These are phyloP conservation scores for Leccinum variicolor DNA, from an alignment of 768 basidiomycete genomes.

Conservation along the genomic window DNA sequence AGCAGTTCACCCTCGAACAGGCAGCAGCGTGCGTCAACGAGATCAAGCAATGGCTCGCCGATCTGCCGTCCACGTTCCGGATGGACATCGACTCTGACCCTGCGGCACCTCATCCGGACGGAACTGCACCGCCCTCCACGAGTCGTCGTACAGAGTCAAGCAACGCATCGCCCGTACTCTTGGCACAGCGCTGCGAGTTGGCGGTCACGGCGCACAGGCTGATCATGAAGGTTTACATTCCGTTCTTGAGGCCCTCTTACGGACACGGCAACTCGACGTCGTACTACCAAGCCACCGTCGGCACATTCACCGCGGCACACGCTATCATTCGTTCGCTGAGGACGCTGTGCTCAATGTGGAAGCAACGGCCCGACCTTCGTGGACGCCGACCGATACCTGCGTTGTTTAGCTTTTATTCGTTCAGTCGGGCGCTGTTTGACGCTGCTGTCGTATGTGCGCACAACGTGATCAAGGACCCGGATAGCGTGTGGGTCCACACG, in stretches of 20 bases:
- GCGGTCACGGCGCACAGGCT: constrained; percentile 57
- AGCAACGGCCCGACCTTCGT: constrained; percentile 31
- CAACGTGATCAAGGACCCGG: constrained; percentile 53
- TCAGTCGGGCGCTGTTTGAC: constrained; percentile 61
- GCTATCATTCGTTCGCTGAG: constrained; percentile 52
- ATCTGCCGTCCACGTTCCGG: constrained; percentile 50
- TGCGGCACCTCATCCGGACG: constrained; percentile 12
- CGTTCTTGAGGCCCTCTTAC: constrained; percentile 50
- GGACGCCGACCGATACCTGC: constrained; percentile 38
- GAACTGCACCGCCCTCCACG: constrained; percentile 2
- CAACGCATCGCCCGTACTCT: constrained; percentile 34
- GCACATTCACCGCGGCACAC: constrained; percentile 65
- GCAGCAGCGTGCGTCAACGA: constrained; percentile 57
- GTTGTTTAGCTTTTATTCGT: constrained; percentile 54
- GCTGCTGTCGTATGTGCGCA: constrained; percentile 65
- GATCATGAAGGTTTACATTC: constrained; percentile 63
- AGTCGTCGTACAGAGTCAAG: constrained; percentile 12
- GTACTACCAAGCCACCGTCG: constrained; percentile 52
- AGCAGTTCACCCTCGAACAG: constrained; percentile 54
- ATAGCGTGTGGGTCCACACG: constrained; percentile 42
- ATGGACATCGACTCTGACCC: constrained; percentile 37
- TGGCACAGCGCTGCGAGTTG: constrained; percentile 57
- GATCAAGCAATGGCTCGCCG: constrained; percentile 49
- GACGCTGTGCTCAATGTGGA: constrained; percentile 40
- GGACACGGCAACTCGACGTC: constrained; percentile 26